Percentiles rank a stretch among this genome's conserved stretches.
Conservation (phyloP, 108 stramenopile genomes). For the Pseudonitzschia pungens region DNA sequence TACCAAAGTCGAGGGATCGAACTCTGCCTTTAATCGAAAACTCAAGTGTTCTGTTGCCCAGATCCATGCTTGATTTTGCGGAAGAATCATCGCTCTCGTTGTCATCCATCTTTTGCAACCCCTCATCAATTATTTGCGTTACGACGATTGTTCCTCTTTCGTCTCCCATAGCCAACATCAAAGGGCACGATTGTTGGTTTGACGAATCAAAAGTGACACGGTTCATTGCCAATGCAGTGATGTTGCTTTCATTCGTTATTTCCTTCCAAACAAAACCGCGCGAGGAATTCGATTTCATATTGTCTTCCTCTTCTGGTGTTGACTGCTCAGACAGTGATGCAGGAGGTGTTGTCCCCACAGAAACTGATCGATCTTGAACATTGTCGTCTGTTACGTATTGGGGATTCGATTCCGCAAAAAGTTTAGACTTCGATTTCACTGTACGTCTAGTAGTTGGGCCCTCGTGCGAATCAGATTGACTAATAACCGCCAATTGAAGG, state of each 20-base stretch:
- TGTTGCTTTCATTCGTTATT: conserved; percentile 8
- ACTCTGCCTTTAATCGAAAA: conserved; percentile 26
- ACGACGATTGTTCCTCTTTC: conserved; percentile 30
- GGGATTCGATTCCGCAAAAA: too few species aligned
- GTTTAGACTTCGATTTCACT: not conserved
- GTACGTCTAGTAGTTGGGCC: not conserved
- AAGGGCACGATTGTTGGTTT: not conserved
- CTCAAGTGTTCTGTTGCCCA: conserved; percentile 16
- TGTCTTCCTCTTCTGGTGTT: not conserved
- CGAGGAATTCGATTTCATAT: not conserved
- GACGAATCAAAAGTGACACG: conserved; percentile 8
- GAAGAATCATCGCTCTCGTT: not conserved
- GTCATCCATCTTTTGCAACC: not conserved
- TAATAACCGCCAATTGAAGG: conserved; percentile 23
- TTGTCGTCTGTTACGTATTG: not conserved
- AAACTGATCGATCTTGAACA: not conserved
- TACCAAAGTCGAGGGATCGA: conserved; percentile 31
- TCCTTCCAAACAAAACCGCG: conserved; percentile 37
- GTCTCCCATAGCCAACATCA: conserved; percentile 37
- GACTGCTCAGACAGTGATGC: not conserved
- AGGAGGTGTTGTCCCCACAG: not conserved
- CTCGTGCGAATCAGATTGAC: not conserved
- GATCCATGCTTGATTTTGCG: not conserved
- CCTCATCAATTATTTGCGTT: conserved; percentile 31
- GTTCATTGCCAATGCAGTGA: conserved; percentile 40